These are phyloP conservation scores for Spatholobus suberectus DNA, from an alignment of 306 rosid species.

Conservation along the genomic window DNA sequence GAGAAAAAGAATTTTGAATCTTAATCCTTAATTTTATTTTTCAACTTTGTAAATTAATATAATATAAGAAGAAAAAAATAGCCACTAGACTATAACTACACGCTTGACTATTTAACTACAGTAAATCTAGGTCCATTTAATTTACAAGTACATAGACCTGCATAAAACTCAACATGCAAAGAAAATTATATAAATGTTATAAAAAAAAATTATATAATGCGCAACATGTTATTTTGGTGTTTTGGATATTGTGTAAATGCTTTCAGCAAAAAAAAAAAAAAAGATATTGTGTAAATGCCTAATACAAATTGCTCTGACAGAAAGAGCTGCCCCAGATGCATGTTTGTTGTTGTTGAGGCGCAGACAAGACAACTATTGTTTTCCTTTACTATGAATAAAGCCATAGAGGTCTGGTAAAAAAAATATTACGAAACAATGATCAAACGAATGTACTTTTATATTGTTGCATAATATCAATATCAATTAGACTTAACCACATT, in stretches of 20 bases:
- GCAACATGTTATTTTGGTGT: not conserved
- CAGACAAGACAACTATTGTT: not conserved
- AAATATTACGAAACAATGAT: not conserved
- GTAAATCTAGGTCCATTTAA: no score
- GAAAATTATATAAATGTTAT: no score
- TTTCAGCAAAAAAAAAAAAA: no score
- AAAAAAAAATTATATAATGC: no score
- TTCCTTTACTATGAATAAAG: not conserved
- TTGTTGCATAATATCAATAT: not conserved
- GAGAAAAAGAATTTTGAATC: no score
- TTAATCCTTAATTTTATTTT: no score
- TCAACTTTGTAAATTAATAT: no score
- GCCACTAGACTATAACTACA: no score
- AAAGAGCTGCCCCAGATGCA: not conserved
- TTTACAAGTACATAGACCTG: not conserved
- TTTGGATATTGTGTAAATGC: no score
- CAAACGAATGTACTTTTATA: not conserved
- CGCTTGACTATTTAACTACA: no score
- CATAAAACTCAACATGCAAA: not conserved
- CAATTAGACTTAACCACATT: no score
- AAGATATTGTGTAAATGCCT: not conserved
- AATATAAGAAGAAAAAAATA: no score
- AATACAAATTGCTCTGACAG: not conserved
- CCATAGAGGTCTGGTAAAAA: not conserved
- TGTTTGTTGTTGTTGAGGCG: not conserved